A percentile compares a stretch with the other conserved stretches of the same genome.
Conservation (phyloP, 352 stramenopile genomes). For the Pythium myriotylum region DNA sequence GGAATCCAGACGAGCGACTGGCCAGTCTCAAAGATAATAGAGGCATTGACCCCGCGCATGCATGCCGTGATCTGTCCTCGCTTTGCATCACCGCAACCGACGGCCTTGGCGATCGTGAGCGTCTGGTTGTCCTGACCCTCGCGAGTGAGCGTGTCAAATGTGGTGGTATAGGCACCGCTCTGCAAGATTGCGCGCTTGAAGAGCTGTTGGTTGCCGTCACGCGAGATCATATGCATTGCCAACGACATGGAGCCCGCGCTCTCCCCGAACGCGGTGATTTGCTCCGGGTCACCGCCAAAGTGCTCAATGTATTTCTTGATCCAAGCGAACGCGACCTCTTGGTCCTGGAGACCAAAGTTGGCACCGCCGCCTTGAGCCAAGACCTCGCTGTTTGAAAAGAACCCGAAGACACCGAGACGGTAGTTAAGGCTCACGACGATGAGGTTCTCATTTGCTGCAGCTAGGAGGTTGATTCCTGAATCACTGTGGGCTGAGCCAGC, state of each 20-base stretch:
- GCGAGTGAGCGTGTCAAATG: background rate
- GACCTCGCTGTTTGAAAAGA: constrained; percentile 28
- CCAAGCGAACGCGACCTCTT: constrained; percentile 35
- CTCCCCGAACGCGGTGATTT: constrained; percentile 36
- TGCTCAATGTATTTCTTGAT: constrained; percentile 37
- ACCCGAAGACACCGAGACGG: constrained; percentile 37
- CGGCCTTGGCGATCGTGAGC: background rate
- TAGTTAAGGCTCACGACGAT: constrained; percentile 45
- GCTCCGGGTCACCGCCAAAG: constrained; percentile 40
- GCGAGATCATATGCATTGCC: constrained; percentile 11
- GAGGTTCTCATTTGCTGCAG: constrained; percentile 21
- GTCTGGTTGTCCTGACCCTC: constrained; percentile 9
- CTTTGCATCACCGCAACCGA: constrained; percentile 1
- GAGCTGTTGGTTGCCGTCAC: constrained; percentile 11
- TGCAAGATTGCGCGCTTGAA: constrained; percentile 20
- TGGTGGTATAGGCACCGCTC: constrained; percentile 14
- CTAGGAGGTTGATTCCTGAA: constrained; percentile 13
- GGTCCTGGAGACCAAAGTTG: constrained; percentile 33
- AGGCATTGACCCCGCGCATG: too few species aligned
- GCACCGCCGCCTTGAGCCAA: constrained; percentile 33
- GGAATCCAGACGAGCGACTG: constrained; percentile 1
- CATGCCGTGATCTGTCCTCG: too few species aligned
- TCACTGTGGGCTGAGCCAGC: constrained; percentile 10
- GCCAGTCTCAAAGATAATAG: too few species aligned
- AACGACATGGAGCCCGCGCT: constrained; percentile 17